These are phyloP conservation scores for Heliamphora exappendiculata DNA, from an alignment of 148 eudicot species.

Conservation along the genomic window DNA sequence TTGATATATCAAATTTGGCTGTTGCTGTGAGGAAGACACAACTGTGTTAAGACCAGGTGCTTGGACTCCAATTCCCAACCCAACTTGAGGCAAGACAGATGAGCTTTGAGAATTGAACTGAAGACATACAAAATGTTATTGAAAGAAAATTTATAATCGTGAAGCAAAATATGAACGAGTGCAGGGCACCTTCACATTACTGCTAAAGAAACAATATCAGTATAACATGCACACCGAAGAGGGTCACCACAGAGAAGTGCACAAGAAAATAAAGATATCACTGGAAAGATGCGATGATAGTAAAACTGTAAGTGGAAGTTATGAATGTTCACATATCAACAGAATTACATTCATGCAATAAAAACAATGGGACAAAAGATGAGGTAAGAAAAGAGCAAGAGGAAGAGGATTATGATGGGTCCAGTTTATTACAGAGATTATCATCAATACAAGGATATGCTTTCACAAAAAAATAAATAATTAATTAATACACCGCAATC, in stretches of 20 bases:
- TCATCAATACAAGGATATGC: not conserved
- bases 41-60: slow-evolving; percentile 47
- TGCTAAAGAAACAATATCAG: not conserved
- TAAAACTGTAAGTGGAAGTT: not conserved
- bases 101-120: slow-evolving; percentile 87
- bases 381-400: not conserved
- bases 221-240: not conserved
- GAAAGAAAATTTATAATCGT: not conserved
- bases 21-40: slow-evolving; percentile 62
- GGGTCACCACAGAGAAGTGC: not conserved
- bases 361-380: not conserved
- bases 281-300: not conserved
- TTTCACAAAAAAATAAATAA: not conserved
- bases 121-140: slow-evolving; percentile 16
- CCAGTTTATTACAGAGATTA: not conserved
- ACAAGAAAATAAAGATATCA: not conserved
- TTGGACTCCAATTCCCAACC: slow-evolving; percentile 66
- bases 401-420: not conserved
- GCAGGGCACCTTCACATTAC: not conserved
- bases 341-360: not conserved
- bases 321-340: not conserved
- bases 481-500: not conserved
- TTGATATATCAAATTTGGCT: slow-evolving; percentile 50
- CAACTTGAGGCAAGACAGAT: slow-evolving; percentile 58
- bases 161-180: not conserved